These are phyloP conservation scores for Fusarium coicis DNA, from an alignment of 2,329 filamentous ascomycete species.

Conservation along the genomic window DNA sequence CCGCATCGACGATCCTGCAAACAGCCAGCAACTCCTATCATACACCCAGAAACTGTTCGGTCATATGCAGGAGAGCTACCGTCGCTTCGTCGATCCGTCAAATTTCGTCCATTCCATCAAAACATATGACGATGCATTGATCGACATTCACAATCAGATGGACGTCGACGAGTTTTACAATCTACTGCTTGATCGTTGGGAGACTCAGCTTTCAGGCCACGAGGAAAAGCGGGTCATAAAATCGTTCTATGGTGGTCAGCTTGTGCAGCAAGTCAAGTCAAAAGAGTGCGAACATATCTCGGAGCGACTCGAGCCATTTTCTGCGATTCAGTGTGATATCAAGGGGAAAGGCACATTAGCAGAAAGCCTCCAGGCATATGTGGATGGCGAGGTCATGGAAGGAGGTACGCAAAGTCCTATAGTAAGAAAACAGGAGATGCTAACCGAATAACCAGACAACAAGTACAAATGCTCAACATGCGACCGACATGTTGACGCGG, in stretches of 20 bases:
- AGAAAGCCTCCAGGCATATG: constrained; percentile 93
- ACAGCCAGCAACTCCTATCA: constrained; percentile 74
- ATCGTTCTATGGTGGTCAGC: constrained; percentile 88
- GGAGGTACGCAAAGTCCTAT: constrained; percentile 65
- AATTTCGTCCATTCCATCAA: constrained; percentile 79
- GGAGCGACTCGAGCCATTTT: constrained; percentile 88
- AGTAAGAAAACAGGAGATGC: background rate
- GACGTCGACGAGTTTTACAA: constrained; percentile 99
- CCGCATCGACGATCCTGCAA: constrained; percentile 63
- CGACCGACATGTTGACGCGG: constrained; percentile 88
- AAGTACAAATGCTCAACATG: constrained; percentile 97
- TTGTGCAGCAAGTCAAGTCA: constrained; percentile 95
- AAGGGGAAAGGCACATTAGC: constrained; percentile 87
- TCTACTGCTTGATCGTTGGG: constrained; percentile 89
- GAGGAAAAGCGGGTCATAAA: constrained; percentile 79
- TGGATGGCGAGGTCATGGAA: constrained; percentile 96
- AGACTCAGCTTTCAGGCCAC: constrained; percentile 76
- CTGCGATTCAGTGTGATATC: constrained; percentile 94
- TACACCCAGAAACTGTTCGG: constrained; percentile 86
- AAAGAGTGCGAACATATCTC: constrained; percentile 96
- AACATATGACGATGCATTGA: constrained; percentile 82
- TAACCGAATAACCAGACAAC: constrained; percentile 71
- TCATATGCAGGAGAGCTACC: constrained; percentile 84
- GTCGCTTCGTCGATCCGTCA: constrained; percentile 77
- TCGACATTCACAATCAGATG: constrained; percentile 93